These are phyloP conservation scores for Kappamyces sp. DNA, from an alignment of 192 early-diverging fungal species.

Conservation along the genomic window DNA sequence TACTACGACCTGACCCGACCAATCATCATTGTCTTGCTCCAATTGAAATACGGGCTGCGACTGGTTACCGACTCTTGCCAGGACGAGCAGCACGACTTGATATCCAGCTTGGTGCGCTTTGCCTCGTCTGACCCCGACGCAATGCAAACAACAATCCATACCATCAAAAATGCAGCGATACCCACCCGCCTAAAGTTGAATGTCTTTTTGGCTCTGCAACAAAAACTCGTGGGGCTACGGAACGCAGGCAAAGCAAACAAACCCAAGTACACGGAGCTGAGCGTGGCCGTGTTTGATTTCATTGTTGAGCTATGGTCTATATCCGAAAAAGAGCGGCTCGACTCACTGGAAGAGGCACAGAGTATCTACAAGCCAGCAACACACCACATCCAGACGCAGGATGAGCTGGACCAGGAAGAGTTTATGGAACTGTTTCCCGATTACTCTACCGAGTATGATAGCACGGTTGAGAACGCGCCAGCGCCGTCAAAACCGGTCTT, in stretches of 20 bases:
- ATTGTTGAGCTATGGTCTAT: constrained; percentile 57
- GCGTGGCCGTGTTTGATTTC: constrained; percentile 51
- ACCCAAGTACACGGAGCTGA: constrained; percentile 28
- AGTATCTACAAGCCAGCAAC: constrained; percentile 41
- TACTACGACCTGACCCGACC: constrained; percentile 73
- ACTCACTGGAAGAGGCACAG: constrained; percentile 27
- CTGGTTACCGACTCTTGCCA: constrained; percentile 38
- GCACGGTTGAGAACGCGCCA: neutral
- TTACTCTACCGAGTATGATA: constrained; percentile 48
- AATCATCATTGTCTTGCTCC: constrained; percentile 58
- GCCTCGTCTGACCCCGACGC: no score
- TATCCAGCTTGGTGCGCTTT: no score
- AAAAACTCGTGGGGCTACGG: no score
- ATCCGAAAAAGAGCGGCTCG: constrained; percentile 45
- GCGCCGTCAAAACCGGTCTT: neutral
- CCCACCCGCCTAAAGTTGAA: no score
- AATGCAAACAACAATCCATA: no score
- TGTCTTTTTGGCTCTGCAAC: no score
- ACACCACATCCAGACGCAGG: constrained; percentile 36
- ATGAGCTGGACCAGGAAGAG: constrained; percentile 67
- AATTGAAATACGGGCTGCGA: constrained; percentile 70
- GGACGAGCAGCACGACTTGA: neutral
- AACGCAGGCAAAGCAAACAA: neutral
- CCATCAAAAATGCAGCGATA: no score
- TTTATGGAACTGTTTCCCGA: constrained; percentile 77